Evolutionary conservation across 2,329 filamentous ascomycete genomes (phyloP), one percentile per base, ranked within the genome.

Genomic region (Catunica adiposa): DNA sequence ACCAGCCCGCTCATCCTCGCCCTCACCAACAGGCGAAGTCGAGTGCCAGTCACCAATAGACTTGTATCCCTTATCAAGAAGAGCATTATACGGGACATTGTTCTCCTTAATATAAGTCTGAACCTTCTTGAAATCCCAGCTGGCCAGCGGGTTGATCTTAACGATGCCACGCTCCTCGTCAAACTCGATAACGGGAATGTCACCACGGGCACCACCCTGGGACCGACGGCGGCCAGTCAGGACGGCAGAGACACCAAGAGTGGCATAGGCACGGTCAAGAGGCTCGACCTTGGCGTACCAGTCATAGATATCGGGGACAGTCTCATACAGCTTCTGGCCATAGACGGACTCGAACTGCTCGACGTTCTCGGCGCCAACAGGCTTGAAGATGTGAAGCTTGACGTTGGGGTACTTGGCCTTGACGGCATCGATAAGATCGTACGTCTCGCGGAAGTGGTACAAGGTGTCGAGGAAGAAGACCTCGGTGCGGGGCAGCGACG

Each of bases 31-130:
- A 11, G 92, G 89, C 62, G 81, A 84, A 3, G 92, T 98, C 53
- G 89, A 95, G 76, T 98, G 92, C 87, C 89, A 97, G 75, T 98
- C 92, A 60, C 92, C 92, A 60, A 98, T 78, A 61, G 88, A 95
- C 78, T 97, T 96, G 78, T 98, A 98, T n/a, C 92, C 92, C 58
- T 75, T 77, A 71, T 96, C 87, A 50, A 98, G 78, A 29, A 98
- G 79, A 60, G 78, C 82, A 68, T 98, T 98, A 76, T 95, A 97
- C 0, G 92, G 92, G 3, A 98, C 89, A 59, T 88, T 71, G 74
- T 96, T 79, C 64, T 85, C 82, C 63, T 82, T 79, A 71, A 96
- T 80, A 71, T 98, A 98, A 42, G 79, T 75, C 69, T 89, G 83
- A 59, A 98, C 90, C 66, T 97, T 85, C 60, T 80, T 73, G 71